A percentile compares a stretch with the other conserved stretches of the same genome.
These are phyloP conservation scores for Spiraea crenata DNA, from an alignment of 331 rosid genomes.

Conservation along the genomic window DNA sequence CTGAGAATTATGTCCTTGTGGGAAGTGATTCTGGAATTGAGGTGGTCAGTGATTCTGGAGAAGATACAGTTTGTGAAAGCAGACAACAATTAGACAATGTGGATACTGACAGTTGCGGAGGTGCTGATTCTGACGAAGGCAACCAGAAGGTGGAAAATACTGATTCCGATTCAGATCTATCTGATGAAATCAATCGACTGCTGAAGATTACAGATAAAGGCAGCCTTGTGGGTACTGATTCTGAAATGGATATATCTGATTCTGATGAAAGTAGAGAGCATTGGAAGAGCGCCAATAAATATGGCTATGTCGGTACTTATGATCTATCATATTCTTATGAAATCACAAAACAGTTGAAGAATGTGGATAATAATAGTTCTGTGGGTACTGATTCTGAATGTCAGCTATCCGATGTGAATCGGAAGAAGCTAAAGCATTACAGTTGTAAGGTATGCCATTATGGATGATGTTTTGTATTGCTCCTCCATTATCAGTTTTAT, in stretches of 20 bases:
- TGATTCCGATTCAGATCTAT: constrained; percentile 4
- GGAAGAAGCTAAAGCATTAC: not conserved
- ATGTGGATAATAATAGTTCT: no score
- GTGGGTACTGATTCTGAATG: not conserved
- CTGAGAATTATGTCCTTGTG: not conserved
- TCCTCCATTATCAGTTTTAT: no score
- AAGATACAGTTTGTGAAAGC: not conserved
- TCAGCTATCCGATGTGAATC: not conserved
- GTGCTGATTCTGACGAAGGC: not conserved
- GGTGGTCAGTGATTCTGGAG: not conserved
- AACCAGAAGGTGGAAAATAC: not conserved
- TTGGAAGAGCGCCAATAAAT: not conserved
- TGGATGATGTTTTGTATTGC: not conserved
- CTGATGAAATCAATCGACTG: not conserved
- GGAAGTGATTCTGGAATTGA: not conserved
- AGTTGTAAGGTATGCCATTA: not conserved
- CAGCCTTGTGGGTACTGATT: not conserved
- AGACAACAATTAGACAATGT: not conserved
- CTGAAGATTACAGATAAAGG: not conserved
- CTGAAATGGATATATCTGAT: not conserved
- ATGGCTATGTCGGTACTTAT: not conserved
- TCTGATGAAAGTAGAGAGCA: not conserved
- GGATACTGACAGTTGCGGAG: not conserved
- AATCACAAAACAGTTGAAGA: not conserved
- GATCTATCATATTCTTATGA: not conserved